Evolutionary conservation across 495 filamentous ascomycete genomes (phyloP), one percentile per base, ranked within the genome.

Genomic region (Rusavskia elegans): DNA sequence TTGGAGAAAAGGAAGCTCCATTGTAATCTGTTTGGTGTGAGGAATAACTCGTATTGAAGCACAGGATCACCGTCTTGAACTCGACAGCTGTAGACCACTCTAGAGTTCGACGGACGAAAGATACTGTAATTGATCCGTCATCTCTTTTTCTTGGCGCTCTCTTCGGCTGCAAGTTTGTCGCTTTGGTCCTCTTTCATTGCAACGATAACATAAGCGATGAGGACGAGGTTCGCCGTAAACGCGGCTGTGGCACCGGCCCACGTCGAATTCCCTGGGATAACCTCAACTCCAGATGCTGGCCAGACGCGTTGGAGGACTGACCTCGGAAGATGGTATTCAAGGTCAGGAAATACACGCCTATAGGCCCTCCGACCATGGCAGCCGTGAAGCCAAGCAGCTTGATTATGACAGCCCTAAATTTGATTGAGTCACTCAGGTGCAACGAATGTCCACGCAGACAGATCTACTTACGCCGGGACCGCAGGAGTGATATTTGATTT

Each of bases 311-410:
- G 37, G 45, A 25, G 25, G 25, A 53, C 71, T 57, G 64, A 94
- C 90, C 89, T 56, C 69, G 69, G 65, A 95, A 95, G 10, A 96
- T 63, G 1, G 67, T 77, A 59, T 87, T 77, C 19, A 92, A 68
- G 0, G 84, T 85, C 39, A 88, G 48, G 64, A 88, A 98, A 67
- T 97, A 98, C 44, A 82, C 83, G 27, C 83, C 82, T 54, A 98
- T 82, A 27, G 92, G 92, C 32, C 80, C 68, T 4, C 79, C 73
- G 41, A 95, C 75, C 92, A 98, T 97, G 57, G 87, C 92, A 14
- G 86, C 71, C 7, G 89, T 92, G 68, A 96, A 96, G 50, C 76
- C 80, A 8, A 96, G 72, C 8, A 99, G 77, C 67, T 96, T 97
- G 53, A 80, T 68, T 50, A 99, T 93, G 49, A 96, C 87, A 61